Conservation (phyloP, 2,329 filamentous ascomycete species). For the Raffaelea deltoideospora region DNA sequence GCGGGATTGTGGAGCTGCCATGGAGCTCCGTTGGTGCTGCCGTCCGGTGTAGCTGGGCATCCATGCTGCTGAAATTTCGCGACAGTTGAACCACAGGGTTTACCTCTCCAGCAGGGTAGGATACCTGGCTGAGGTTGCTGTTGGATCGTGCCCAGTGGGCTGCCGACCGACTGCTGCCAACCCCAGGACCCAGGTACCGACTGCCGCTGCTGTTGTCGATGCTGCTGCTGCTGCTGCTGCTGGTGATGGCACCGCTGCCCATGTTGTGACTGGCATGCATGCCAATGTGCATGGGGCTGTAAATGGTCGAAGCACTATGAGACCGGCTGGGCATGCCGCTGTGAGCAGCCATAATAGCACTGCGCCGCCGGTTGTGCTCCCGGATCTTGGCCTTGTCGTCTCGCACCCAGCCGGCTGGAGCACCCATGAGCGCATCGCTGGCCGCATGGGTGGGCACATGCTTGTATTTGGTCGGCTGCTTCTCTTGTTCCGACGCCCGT, state of each 20-base stretch:
- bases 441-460: slow-evolving; percentile 49
- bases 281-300: slow-evolving; percentile 7
- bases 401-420: slow-evolving; percentile 34
- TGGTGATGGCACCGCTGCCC: background rate
- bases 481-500: slow-evolving; percentile 29
- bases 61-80: slow-evolving; percentile 9
- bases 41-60: slow-evolving; percentile 4
- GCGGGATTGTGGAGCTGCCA: background rate
- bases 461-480: slow-evolving; percentile 28
- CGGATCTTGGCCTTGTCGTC: slow-evolving; percentile 31
- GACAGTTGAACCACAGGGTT: slow-evolving; percentile 5
- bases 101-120: slow-evolving; percentile 4
- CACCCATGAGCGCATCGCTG: slow-evolving; percentile 38
- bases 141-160: slow-evolving; percentile 1
- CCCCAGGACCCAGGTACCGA: background rate
- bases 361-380: slow-evolving; percentile 34
- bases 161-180: too few species aligned
- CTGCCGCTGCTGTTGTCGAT: background rate
- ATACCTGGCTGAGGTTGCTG: slow-evolving; percentile 7
- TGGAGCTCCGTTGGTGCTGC: background rate
- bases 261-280: slow-evolving; percentile 1
- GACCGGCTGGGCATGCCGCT: background rate
- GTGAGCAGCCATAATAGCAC: slow-evolving; percentile 20
- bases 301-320: background rate
- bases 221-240: background rate